Conservation (phyloP, 805 yeast species). For the Nakazawaea anatomiae region DNA sequence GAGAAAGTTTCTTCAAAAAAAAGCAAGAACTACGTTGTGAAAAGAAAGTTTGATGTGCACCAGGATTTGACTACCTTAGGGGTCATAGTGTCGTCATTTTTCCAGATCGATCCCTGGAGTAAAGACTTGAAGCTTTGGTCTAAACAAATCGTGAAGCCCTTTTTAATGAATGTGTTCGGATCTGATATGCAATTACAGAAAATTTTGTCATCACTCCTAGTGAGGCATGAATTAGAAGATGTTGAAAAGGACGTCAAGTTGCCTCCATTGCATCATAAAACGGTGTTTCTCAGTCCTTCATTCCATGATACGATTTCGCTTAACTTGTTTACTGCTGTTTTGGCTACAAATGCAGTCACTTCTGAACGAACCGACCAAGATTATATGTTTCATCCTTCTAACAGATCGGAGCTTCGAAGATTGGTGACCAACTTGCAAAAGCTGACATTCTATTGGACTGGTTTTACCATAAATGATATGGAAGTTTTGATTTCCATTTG, state of each 20-base stretch:
- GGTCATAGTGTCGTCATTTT: conserved; percentile 41
- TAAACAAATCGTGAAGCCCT: conserved; percentile 40
- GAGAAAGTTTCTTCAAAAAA: background rate
- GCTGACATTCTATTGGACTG: conserved; percentile 73
- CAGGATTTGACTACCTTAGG: conserved; percentile 55
- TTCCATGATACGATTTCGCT: conserved; percentile 55
- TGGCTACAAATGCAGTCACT: conserved; percentile 69
- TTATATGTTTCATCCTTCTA: conserved; percentile 64
- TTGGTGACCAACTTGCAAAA: conserved; percentile 57
- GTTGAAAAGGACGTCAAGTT: conserved; percentile 49
- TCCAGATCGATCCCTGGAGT: conserved; percentile 54
- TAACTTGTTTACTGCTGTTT: conserved; percentile 58
- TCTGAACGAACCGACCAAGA: conserved; percentile 63
- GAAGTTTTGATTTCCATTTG: conserved; percentile 46
- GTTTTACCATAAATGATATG: conserved; percentile 55
- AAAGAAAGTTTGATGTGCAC: conserved; percentile 41
- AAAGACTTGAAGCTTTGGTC: conserved; percentile 43
- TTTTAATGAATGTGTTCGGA: conserved; percentile 32
- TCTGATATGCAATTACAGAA: conserved; percentile 34
- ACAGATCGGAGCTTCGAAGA: conserved; percentile 46
- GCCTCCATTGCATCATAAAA: conserved; percentile 54
- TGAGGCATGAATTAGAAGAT: conserved; percentile 51
- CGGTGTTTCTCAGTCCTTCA: conserved; percentile 56
- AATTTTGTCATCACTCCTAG: conserved; percentile 41
- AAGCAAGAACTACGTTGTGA: conserved; percentile 35